A percentile compares a stretch with the other conserved stretches of the same genome.
phyloP scores from a whole-genome alignment of 257 asterid species.

The Solanum peruvianum region DNA sequence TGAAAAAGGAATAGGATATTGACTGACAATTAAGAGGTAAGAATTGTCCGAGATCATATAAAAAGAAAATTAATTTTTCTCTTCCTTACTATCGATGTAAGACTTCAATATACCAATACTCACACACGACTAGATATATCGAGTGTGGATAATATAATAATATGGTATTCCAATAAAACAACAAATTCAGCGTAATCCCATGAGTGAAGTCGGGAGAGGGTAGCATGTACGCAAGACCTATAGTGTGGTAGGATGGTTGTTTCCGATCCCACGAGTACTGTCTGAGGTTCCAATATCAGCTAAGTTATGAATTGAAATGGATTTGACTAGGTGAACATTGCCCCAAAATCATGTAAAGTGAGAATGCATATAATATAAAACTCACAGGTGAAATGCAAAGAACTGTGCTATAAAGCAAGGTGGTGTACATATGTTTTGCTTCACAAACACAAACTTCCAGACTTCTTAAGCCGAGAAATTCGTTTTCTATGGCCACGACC shows the following conservation, averaged over 20 bases:
- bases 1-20: not conserved
- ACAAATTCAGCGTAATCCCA: not conserved
- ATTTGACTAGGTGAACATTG: not conserved
- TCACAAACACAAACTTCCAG: conserved; percentile 4
- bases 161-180: not conserved
- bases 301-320: not conserved
- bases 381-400: not conserved
- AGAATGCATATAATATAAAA: no score
- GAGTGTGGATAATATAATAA: not conserved
- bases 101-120: no score
- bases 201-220: not conserved
- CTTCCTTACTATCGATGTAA: not conserved
- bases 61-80: no score
- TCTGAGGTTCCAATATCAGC: not conserved
- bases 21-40: not conserved
- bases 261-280: not conserved
- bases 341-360: not conserved
- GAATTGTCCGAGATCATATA: not conserved
- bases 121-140: not conserved
- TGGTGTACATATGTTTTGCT: not conserved
- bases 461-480: conserved; percentile 38
- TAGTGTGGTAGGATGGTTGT: not conserved
- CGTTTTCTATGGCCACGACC: conserved; percentile 83
- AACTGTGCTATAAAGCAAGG: not conserved
- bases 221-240: not conserved